phyloP scores from a whole-genome alignment of 1,284 basidiomycete genomes.

The Fomes fomentarius region DNA sequence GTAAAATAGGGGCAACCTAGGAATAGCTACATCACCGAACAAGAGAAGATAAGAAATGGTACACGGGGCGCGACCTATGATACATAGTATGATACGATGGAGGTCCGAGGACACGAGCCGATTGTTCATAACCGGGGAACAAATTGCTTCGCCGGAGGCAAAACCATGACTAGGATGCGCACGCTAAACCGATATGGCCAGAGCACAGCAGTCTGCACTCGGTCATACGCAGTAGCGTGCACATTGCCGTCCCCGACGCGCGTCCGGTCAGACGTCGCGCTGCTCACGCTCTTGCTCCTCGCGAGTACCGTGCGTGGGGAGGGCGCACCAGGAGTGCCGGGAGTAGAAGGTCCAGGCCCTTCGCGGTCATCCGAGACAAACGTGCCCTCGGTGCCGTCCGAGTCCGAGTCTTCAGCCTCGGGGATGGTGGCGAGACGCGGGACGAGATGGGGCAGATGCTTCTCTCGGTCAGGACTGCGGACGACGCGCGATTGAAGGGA shows the following conservation, averaged over 20 bases:
- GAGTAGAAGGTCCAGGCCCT: not conserved
- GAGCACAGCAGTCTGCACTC: conserved; percentile 16
- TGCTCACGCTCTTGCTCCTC: conserved; percentile 20
- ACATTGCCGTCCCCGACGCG: not conserved
- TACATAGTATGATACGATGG: too few relatives aligned
- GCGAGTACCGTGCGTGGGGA: not conserved
- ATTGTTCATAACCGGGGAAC: conserved; percentile 14
- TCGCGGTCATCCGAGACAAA: conserved; percentile 36
- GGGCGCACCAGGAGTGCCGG: not conserved
- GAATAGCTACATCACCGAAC: too few relatives aligned
- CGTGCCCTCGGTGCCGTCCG: conserved; percentile 37
- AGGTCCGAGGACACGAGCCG: not conserved
- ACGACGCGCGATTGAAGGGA: conserved; percentile 16
- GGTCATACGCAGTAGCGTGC: conserved; percentile 12
- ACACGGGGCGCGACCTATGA: too few relatives aligned
- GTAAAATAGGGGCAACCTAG: too few relatives aligned
- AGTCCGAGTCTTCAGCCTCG: conserved; percentile 35
- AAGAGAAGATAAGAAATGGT: too few relatives aligned
- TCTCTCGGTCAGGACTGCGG: conserved; percentile 22
- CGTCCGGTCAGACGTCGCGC: not conserved
- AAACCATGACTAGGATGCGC: conserved; percentile 20
- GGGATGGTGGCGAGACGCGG: conserved; percentile 36
- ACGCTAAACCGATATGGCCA: conserved; percentile 30
- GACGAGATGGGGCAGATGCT: conserved; percentile 25
- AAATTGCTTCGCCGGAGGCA: conserved; percentile 23